Conservation (phyloP, 1,284 basidiomycete genomes). For the Moniliella sp. region DNA sequence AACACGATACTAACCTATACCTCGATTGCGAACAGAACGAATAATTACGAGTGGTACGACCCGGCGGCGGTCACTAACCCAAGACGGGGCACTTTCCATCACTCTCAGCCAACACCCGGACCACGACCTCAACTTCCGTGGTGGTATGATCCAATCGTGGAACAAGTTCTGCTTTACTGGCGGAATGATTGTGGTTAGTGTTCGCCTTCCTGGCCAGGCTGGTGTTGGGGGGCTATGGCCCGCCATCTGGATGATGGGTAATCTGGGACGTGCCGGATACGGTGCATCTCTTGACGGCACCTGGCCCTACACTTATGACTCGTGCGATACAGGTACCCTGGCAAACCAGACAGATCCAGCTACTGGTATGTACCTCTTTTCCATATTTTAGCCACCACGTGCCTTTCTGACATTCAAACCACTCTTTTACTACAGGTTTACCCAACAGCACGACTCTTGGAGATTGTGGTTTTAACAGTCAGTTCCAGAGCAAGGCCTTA, state of each 20-base stretch:
- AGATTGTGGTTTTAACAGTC: too few species aligned
- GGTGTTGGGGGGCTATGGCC: slow-evolving; percentile 20
- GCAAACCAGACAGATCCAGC: slow-evolving; percentile 37
- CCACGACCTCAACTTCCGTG: slow-evolving; percentile 20
- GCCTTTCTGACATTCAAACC: too few species aligned
- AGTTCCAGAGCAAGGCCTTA: slow-evolving; percentile 21
- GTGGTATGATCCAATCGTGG: slow-evolving; percentile 26
- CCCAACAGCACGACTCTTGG: too few species aligned
- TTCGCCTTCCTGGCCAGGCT: slow-evolving; percentile 15
- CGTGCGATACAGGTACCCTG: slow-evolving; percentile 60
- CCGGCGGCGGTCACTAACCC: slow-evolving; percentile 18
- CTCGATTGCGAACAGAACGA: too few species aligned
- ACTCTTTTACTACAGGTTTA: too few species aligned
- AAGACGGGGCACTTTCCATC: slow-evolving; percentile 14
- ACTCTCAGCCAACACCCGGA: slow-evolving; percentile 14
- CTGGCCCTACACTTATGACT: slow-evolving; percentile 51
- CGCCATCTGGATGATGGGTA: slow-evolving; percentile 27
- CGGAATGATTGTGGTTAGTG: slow-evolving; percentile 43
- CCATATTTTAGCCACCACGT: too few species aligned
- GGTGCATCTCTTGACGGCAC: slow-evolving; percentile 16
- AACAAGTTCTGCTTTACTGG: slow-evolving; percentile 32
- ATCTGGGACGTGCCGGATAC: slow-evolving; percentile 3
- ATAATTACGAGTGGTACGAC: slow-evolving; percentile 28
- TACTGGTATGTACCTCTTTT: not conserved
- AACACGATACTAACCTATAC: too few species aligned